Percentiles rank a stretch among this genome's conserved stretches.
Conservation (phyloP, 805 yeast species). For the Komagataella ulmi region DNA sequence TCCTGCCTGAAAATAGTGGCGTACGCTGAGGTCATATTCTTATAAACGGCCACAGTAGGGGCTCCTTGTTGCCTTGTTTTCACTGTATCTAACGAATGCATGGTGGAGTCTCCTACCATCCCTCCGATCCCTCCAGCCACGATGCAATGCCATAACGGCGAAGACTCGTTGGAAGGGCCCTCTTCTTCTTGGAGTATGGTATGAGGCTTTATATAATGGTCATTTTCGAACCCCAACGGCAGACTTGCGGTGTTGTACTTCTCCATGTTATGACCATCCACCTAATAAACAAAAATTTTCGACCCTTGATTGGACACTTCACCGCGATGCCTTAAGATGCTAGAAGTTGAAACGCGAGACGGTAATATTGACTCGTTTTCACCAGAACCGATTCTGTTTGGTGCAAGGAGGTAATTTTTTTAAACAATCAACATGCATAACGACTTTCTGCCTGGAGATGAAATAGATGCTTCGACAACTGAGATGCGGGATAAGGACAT, state of each 20-base stretch:
- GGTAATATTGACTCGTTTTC: background rate
- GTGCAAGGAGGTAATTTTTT: background rate
- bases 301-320: background rate
- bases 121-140: conserved; percentile 95
- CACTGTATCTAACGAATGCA: conserved; percentile 95
- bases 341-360: background rate
- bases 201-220: background rate
- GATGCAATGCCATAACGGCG: conserved; percentile 47
- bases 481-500: conserved; percentile 15
- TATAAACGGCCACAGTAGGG: conserved; percentile 50
- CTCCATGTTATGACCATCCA: background rate
- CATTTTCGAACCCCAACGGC: background rate
- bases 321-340: background rate
- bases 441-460: background rate
- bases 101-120: conserved; percentile 76
- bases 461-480: conserved; percentile 1
- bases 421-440: background rate
- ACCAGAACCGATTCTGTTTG: background rate
- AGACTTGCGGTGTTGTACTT: background rate
- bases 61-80: conserved; percentile 98
- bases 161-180: conserved; percentile 4
- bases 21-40: conserved; percentile 66
- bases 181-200: background rate
- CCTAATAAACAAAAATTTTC: background rate
- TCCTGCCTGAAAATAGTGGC: conserved; percentile 67